phyloP scores from a whole-genome alignment of 164 flowering plant genomes.

The Echeveria elegans region DNA sequence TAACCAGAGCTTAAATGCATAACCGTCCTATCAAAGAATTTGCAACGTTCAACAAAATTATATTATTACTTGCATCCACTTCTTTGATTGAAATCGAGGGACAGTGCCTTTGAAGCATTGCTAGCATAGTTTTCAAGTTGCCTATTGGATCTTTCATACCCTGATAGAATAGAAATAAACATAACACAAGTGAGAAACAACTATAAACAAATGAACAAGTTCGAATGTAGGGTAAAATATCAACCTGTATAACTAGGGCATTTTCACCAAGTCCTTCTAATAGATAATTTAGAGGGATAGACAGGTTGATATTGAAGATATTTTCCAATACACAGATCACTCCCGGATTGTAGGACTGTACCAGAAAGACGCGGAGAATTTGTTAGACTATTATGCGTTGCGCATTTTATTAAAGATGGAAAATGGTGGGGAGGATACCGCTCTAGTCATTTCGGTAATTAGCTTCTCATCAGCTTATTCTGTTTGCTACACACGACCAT shows the following conservation, averaged over 20 bases:
- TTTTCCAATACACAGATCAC: slow-evolving; percentile 57
- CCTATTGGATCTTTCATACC: slow-evolving; percentile 83
- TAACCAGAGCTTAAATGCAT: background rate
- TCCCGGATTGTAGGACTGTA: slow-evolving; percentile 79
- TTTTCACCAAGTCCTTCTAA: slow-evolving; percentile 42
- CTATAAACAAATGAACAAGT: background rate
- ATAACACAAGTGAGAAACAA: background rate
- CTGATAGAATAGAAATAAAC: slow-evolving; percentile 18
- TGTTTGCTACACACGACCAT: slow-evolving; percentile 36
- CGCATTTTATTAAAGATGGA: background rate
- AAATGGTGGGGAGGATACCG: slow-evolving; percentile 53
- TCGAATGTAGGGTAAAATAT: too few species aligned
- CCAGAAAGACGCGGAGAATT: slow-evolving; percentile 11
- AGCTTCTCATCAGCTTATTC: slow-evolving; percentile 75
- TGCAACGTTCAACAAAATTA: background rate
- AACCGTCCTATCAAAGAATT: background rate
- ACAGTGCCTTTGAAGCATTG: slow-evolving; percentile 56
- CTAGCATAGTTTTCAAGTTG: slow-evolving; percentile 41
- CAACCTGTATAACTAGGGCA: slow-evolving; percentile 60
- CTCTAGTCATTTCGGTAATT: slow-evolving; percentile 61
- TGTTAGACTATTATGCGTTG: background rate
- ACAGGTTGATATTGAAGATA: slow-evolving; percentile 57
- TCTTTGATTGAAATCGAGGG: slow-evolving; percentile 36
- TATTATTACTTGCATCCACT: slow-evolving; percentile 55
- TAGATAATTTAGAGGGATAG: slow-evolving; percentile 72